Evolutionary conservation across 176 grass and related monocot species (phyloP), one percentile per base, ranked within the genome.

Genomic region (Oryza australiensis): DNA sequence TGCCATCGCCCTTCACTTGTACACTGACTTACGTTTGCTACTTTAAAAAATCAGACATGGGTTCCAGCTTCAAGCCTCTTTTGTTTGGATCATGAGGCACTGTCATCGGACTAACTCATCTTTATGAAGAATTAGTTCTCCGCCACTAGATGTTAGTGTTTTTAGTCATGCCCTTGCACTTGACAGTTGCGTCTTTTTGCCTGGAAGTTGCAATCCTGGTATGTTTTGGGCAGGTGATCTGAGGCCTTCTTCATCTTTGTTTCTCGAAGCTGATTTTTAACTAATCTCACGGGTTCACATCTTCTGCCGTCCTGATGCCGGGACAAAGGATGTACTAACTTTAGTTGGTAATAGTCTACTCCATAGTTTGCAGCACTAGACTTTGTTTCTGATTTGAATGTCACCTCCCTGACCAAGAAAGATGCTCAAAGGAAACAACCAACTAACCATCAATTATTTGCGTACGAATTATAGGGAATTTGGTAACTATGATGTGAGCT

Each of bases 331-430:
- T 24, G 26, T 5, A 53, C 3, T 70, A 70, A 37, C 24, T 66
- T 12, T 9, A 16, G 12, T 29, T 35, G 5, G 5, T 66, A 37
- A 1, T 46, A 38, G 37, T 40, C 37, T 46, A 53, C 49, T 53
- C 49, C 18, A 59, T 23, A 53, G 26, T 23, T 2, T 9, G 45
- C 72, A 48, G 18, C 28, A 76, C 18, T 28, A 11, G 51, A 63
- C 18, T 51, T 80, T 64, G 22, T 77, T 72, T 18, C 72, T 22
- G 79, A 78, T 87, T 72, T 78, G 80, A 72, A 27, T 42, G 14
- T 18, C 16, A 26, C 28, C 69, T 37, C 46, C 45, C 59, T 68
- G 86, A 60, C 75, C 22, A 68, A 26, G 33, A 72, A 57, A 35
- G 75, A 84, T 42, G n/a, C 51, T 74, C 69, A 27, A 46, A 15